Percentiles rank a stretch among this genome's conserved stretches.
These are phyloP conservation scores for Hemisphaericaspora nanyangensis DNA, from an alignment of 805 yeast genomes.

Conservation along the genomic window DNA sequence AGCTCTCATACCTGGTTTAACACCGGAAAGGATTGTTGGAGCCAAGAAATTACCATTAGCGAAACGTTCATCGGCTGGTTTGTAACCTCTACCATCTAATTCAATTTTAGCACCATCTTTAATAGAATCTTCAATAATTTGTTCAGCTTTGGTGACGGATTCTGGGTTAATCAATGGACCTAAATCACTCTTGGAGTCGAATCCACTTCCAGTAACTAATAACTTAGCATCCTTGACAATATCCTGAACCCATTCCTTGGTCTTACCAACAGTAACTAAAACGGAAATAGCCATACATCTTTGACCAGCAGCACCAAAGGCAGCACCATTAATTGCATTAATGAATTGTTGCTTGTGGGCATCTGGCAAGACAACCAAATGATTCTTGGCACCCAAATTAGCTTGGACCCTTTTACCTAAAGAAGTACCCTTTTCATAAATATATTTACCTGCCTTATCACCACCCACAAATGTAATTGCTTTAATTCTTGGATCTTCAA, in stretches of 20 bases:
- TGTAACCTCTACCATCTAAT: slow-evolving; percentile 59
- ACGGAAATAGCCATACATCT: slow-evolving; percentile 79
- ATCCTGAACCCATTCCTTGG: slow-evolving; percentile 61
- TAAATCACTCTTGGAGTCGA: slow-evolving; percentile 55
- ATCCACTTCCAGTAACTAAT: slow-evolving; percentile 64
- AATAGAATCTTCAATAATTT: slow-evolving; percentile 52
- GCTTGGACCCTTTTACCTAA: slow-evolving; percentile 76
- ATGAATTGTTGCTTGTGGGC: slow-evolving; percentile 62
- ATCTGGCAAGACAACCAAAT: slow-evolving; percentile 68
- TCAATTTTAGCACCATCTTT: slow-evolving; percentile 59
- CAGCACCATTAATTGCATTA: slow-evolving; percentile 68
- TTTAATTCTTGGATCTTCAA: slow-evolving; percentile 70
- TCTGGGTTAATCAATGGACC: slow-evolving; percentile 72
- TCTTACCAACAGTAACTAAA: slow-evolving; percentile 65
- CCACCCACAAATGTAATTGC: slow-evolving; percentile 80
- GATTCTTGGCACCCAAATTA: slow-evolving; percentile 77
- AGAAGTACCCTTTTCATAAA: slow-evolving; percentile 60
- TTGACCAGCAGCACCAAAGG: slow-evolving; percentile 84
- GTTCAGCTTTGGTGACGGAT: slow-evolving; percentile 50
- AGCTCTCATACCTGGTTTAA: slow-evolving; percentile 65
- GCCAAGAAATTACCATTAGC: slow-evolving; percentile 65
- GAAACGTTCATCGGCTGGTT: slow-evolving; percentile 34
- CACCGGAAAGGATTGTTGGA: slow-evolving; percentile 61
- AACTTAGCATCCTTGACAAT: slow-evolving; percentile 53
- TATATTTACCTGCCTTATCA: slow-evolving; percentile 74